phyloP scores from a whole-genome alignment of 306 rosid species.

The Castanea mollissima region DNA sequence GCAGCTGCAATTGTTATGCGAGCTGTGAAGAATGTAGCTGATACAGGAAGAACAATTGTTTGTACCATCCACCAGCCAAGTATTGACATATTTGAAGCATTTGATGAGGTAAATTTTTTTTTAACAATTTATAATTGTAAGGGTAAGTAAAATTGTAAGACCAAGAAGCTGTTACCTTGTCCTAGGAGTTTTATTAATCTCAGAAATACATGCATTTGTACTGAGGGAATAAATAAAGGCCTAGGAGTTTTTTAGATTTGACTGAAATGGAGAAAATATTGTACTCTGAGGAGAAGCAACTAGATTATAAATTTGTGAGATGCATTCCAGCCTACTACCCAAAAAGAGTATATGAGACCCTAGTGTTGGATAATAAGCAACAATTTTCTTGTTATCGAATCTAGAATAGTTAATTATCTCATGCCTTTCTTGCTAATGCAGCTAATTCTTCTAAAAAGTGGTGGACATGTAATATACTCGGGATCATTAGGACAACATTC shows the following conservation, averaged over 20 bases:
- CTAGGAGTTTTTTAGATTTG: neutral
- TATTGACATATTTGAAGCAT: conserved; percentile 62
- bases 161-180: neutral
- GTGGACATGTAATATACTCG: conserved; percentile 51
- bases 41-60: conserved; percentile 57
- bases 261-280: neutral
- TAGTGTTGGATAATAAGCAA: neutral
- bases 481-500: conserved; percentile 59
- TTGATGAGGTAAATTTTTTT: conserved; percentile 48
- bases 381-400: conserved; percentile 1
- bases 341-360: neutral
- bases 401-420: neutral
- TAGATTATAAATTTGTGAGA: neutral
- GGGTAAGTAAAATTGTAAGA: neutral
- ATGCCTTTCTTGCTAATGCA: conserved; percentile 9
- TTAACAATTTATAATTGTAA: too few species aligned
- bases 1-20: conserved; percentile 65
- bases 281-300: neutral
- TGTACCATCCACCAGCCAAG: conserved; percentile 74
- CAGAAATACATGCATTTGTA: neutral
- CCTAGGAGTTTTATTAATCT: neutral
- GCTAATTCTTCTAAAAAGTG: conserved; percentile 59
- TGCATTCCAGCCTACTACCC: neutral
- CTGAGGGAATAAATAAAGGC: neutral
- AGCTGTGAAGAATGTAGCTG: conserved; percentile 57